Conservation (phyloP, 2,329 filamentous ascomycete species). For the Nigrograna mackinnonii region DNA sequence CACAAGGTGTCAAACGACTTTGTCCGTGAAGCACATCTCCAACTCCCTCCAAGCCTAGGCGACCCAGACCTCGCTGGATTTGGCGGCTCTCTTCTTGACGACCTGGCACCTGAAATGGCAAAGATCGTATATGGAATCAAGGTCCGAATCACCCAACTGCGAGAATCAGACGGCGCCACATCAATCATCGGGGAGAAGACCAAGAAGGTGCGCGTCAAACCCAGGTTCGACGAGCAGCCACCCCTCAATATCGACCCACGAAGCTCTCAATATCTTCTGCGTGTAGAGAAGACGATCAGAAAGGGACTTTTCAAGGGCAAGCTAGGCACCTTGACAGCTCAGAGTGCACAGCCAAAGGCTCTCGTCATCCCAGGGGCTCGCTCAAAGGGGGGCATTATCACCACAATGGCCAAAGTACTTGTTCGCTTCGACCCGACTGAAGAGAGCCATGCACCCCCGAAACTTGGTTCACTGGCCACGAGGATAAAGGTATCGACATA, state of each 20-base stretch:
- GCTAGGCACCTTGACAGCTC: constrained; percentile 60
- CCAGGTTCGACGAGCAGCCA: constrained; percentile 62
- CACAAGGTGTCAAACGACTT: constrained; percentile 56
- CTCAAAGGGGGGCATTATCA: constrained; percentile 45
- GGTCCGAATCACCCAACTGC: constrained; percentile 47
- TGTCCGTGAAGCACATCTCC: constrained; percentile 59
- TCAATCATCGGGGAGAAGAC: constrained; percentile 54
- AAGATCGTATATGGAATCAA: constrained; percentile 62
- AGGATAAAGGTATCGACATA: constrained; percentile 63
- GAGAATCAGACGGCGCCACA: constrained; percentile 42
- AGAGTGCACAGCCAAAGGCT: constrained; percentile 61
- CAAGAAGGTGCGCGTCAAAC: constrained; percentile 63
- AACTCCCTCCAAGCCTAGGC: constrained; percentile 65
- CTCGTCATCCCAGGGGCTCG: constrained; percentile 53
- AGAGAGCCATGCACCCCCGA: constrained; percentile 54
- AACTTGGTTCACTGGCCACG: constrained; percentile 54
- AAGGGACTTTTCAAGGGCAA: constrained; percentile 64
- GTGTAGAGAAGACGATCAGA: constrained; percentile 62
- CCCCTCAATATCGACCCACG: constrained; percentile 56
- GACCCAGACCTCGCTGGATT: constrained; percentile 58
- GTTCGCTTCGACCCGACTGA: constrained; percentile 64
- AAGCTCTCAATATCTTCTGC: constrained; percentile 54
- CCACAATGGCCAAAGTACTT: constrained; percentile 59
- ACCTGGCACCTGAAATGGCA: constrained; percentile 65
- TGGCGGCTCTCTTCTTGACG: constrained; percentile 58